A percentile compares a stretch with the other conserved stretches of the same genome.
Evolutionary conservation across 192 early-diverging fungal species (phyloP).

Genomic region (Glomus cerebriforme): DNA sequence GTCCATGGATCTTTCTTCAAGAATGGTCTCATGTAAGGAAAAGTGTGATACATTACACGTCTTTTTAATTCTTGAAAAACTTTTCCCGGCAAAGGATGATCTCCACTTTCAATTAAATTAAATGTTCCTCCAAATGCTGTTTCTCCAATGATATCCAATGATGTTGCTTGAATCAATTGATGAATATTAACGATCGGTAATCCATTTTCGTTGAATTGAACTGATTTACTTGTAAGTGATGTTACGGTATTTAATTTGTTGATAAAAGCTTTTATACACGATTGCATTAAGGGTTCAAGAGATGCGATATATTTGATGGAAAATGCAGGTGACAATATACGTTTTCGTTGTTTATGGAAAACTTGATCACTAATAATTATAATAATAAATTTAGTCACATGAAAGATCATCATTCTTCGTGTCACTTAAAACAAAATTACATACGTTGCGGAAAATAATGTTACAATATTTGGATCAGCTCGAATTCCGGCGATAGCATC

Average conservation of each 20-base stretch:
- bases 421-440: neutral
- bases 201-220: conserved; percentile 16
- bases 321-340: conserved; percentile 50
- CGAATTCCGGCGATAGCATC: conserved; percentile 3
- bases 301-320: conserved; percentile 50
- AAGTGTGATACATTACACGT: conserved; percentile 25
- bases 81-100: conserved; percentile 44
- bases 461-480: neutral
- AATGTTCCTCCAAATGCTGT: conserved; percentile 55
- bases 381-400: neutral
- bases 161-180: conserved; percentile 33
- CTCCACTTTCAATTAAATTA: conserved; percentile 49
- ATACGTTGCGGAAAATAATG: conserved; percentile 13
- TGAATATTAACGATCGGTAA: conserved; percentile 42
- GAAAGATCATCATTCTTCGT: neutral
- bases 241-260: conserved; percentile 20
- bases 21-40: conserved; percentile 30
- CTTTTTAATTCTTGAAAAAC: conserved; percentile 36
- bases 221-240: conserved; percentile 7
- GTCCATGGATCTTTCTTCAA: conserved; percentile 16
- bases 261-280: conserved; percentile 33
- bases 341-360: conserved; percentile 15
- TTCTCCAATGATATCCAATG: conserved; percentile 57
- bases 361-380: neutral
- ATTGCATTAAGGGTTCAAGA: conserved; percentile 46